These are phyloP conservation scores for Paecilomyces sp. DNA, from an alignment of 2,329 filamentous ascomycete genomes.

Conservation along the genomic window DNA sequence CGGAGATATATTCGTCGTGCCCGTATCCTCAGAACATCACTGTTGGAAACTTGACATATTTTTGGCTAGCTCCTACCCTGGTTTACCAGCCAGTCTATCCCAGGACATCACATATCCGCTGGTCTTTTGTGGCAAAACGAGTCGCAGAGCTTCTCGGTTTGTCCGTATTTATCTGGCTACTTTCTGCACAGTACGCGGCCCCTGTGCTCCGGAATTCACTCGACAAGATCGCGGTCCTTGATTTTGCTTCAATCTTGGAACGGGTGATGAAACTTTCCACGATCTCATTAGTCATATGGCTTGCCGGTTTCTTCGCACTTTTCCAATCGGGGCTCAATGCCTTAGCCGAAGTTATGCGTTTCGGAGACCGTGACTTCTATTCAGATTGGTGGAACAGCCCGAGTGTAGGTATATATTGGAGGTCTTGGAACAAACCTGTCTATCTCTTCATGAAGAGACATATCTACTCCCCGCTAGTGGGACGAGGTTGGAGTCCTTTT, in stretches of 20 bases:
- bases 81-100: conserved; percentile 97
- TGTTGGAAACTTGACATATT: conserved; percentile 79
- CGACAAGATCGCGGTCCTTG: conserved; percentile 73
- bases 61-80: conserved; percentile 95
- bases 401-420: conserved; percentile 83
- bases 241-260: conserved; percentile 76
- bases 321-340: conserved; percentile 93
- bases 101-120: conserved; percentile 71
- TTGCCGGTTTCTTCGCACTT: conserved; percentile 92
- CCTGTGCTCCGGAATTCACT: conserved; percentile 86
- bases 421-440: conserved; percentile 95
- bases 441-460: conserved; percentile 96
- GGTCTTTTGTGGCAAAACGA: conserved; percentile 81
- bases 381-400: conserved; percentile 97
- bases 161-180: conserved; percentile 88
- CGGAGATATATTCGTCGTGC: conserved; percentile 72
- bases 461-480: conserved; percentile 80
- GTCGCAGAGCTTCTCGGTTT: conserved; percentile 69
- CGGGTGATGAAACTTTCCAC: conserved; percentile 91
- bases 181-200: conserved; percentile 87
- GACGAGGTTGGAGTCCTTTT: conserved; percentile 67
- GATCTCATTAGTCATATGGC: conserved; percentile 92
- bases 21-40: conserved; percentile 92
- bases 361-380: conserved; percentile 92
- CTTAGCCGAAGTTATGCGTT: conserved; percentile 79